phyloP scores from a whole-genome alignment of 352 stramenopile species.

The Albugo candida region DNA sequence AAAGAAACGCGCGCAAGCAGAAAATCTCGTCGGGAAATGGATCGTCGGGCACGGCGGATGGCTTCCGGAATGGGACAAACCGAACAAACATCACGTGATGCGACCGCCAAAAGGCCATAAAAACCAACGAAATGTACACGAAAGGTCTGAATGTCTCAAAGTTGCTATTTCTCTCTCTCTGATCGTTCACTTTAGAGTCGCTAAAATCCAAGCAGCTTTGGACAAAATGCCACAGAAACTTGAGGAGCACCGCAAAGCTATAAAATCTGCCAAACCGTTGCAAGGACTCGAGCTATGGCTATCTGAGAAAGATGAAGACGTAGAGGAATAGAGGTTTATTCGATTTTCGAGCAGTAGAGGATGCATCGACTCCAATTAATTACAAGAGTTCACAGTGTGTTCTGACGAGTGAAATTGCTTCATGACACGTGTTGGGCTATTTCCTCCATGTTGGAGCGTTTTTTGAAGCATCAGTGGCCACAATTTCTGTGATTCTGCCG shows the following conservation, averaged over 20 bases:
- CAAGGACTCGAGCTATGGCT: slow-evolving; percentile 80
- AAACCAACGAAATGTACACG: slow-evolving; percentile 67
- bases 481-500: too few relatives aligned
- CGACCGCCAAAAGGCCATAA: slow-evolving; percentile 59
- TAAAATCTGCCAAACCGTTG: slow-evolving; percentile 65
- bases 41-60: slow-evolving; percentile 61
- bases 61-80: slow-evolving; percentile 51
- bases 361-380: too few relatives aligned
- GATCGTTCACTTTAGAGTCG: slow-evolving; percentile 20
- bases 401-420: too few relatives aligned
- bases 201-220: slow-evolving; percentile 71
- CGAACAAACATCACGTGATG: slow-evolving; percentile 77
- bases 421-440: too few relatives aligned
- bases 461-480: too few relatives aligned
- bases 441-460: too few relatives aligned
- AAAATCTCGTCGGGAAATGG: slow-evolving; percentile 55
- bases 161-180: neutral
- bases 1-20: slow-evolving; percentile 60
- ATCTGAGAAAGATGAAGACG: slow-evolving; percentile 39
- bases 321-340: slow-evolving; percentile 11
- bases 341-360: too few relatives aligned
- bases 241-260: slow-evolving; percentile 67
- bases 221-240: slow-evolving; percentile 72
- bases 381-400: too few relatives aligned
- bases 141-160: slow-evolving; percentile 20